Conservation (phyloP, 371 early-diverging fungal genomes). For the Polyrhizophydium stewartii region DNA sequence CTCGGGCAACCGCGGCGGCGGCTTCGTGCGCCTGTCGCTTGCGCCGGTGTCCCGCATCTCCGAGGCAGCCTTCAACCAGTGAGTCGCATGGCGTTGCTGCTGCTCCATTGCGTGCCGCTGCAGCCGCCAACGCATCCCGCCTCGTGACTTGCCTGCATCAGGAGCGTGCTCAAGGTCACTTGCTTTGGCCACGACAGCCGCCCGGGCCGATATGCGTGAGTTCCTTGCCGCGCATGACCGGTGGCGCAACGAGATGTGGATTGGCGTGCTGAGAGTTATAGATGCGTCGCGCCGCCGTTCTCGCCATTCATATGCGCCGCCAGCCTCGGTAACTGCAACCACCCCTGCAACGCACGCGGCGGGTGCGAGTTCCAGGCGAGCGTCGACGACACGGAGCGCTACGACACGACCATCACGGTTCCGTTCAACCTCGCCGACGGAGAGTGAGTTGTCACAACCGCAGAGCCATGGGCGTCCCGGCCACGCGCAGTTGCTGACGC, state of each 20-base stretch:
- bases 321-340: constrained; percentile 9
- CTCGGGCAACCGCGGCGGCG: constrained; percentile 7
- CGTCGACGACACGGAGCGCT: constrained; percentile 5
- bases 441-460: constrained; percentile 7
- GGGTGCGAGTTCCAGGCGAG: constrained; percentile 6
- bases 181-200: constrained; percentile 13
- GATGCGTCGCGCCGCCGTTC: no score
- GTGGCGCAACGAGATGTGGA: no score
- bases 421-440: constrained; percentile 14
- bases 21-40: constrained; percentile 13
- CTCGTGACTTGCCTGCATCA: background rate
- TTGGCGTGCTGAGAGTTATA: no score
- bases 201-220: constrained; percentile 1
- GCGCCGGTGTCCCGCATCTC: background rate
- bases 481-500: no score
- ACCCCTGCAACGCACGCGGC: constrained; percentile 10
- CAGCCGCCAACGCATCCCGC: background rate
- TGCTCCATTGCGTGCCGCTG: background rate
- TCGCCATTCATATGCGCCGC: no score
- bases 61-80: background rate
- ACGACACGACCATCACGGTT: constrained; percentile 14
- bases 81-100: background rate
- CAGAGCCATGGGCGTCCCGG: no score
- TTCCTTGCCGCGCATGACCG: no score
- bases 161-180: constrained; percentile 12